Conservation (phyloP, 1,284 basidiomycete species). For the Pseudozyma thailandica region DNA sequence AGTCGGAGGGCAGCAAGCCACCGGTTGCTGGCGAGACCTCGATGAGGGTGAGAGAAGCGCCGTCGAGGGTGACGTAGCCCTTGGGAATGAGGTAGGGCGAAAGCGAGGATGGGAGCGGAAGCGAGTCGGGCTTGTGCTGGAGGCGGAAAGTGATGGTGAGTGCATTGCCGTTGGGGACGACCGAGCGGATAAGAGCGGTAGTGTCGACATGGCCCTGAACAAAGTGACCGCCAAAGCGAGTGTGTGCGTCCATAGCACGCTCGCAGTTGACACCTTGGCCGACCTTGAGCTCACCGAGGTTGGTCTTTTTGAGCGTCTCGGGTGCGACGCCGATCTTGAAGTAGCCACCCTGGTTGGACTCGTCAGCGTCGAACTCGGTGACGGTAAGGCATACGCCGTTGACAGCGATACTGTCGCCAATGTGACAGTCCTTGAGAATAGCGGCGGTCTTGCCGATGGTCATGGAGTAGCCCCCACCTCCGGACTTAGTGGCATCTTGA, state of each 20-base stretch:
- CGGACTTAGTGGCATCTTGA: slow-evolving; percentile 72
- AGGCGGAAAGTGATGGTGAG: slow-evolving; percentile 81
- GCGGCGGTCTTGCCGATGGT: slow-evolving; percentile 79
- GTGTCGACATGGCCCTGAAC: slow-evolving; percentile 86
- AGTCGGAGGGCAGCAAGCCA: slow-evolving; percentile 53
- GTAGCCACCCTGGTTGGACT: slow-evolving; percentile 67
- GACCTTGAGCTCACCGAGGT: slow-evolving; percentile 78
- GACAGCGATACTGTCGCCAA: slow-evolving; percentile 94
- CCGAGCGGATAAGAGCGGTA: slow-evolving; percentile 73
- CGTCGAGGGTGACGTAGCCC: slow-evolving; percentile 94
- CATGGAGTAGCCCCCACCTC: slow-evolving; percentile 80
- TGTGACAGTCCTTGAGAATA: slow-evolving; percentile 88
- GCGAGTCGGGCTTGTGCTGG: slow-evolving; percentile 41
- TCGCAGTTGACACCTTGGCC: slow-evolving; percentile 93
- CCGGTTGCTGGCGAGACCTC: slow-evolving; percentile 71
- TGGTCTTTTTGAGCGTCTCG: slow-evolving; percentile 90
- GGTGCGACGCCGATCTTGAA: slow-evolving; percentile 96
- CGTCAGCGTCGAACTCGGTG: slow-evolving; percentile 75
- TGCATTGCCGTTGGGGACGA: slow-evolving; percentile 84
- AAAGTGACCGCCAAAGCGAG: slow-evolving; percentile 94
- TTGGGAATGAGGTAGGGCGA: slow-evolving; percentile 91
- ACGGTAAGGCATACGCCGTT: slow-evolving; percentile 87
- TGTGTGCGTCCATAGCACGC: slow-evolving; percentile 88
- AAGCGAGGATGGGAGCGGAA: slow-evolving; percentile 77
- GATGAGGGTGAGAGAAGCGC: slow-evolving; percentile 91